Conservation (phyloP, 345 rosid species). For the Sisymbrium irio region DNA sequence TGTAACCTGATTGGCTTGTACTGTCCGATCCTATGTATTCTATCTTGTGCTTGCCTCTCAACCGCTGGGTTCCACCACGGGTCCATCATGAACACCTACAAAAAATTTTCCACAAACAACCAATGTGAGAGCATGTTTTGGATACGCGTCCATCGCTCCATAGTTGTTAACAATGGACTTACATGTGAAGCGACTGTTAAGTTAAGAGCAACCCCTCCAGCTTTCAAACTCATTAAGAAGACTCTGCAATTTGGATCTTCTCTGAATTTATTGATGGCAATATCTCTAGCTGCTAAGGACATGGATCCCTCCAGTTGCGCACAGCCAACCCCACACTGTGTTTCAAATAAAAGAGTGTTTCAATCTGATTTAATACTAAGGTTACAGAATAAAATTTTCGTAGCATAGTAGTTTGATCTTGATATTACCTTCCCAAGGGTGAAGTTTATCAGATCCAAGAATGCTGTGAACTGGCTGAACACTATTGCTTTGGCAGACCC, state of each 20-base stretch:
- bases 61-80: conserved; percentile 99
- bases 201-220: conserved; percentile 95
- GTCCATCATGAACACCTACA: conserved; percentile 95
- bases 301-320: conserved; percentile 92
- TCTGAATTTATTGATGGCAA: conserved; percentile 75
- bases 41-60: conserved; percentile 94
- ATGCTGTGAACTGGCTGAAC: conserved; percentile 96
- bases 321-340: conserved; percentile 75
- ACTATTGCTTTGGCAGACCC: conserved; percentile 97
- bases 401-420: background rate
- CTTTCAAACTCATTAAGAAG: conserved; percentile 91
- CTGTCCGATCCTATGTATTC: conserved; percentile 97
- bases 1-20: conserved; percentile 90
- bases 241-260: conserved; percentile 89
- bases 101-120: background rate
- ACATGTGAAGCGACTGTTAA: conserved; percentile 98
- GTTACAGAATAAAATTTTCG: background rate
- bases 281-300: conserved; percentile 84
- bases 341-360: conserved; percentile 21
- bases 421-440: conserved; percentile 68
- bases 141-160: background rate
- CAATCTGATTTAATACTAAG: background rate
- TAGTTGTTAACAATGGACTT: conserved; percentile 30
- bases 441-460: conserved; percentile 86
- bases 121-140: background rate